Percentiles rank a stretch among this genome's conserved stretches.
Evolutionary conservation across 1,284 basidiomycete genomes (phyloP).

Genomic region (Stygiomarasmius scandens): DNA sequence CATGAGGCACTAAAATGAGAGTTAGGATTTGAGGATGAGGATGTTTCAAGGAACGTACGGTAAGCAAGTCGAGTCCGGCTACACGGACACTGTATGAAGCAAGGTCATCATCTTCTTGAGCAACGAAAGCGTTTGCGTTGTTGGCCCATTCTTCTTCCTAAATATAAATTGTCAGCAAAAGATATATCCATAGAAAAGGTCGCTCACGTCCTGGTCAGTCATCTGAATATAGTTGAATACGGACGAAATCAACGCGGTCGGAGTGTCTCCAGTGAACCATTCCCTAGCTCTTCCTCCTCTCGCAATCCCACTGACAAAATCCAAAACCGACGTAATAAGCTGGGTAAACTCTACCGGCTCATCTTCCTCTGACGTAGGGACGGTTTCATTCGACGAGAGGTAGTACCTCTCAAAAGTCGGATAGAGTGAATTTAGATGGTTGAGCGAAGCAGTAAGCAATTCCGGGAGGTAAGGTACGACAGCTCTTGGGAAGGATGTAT

Average conservation of each 20-base stretch:
- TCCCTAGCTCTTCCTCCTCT: slow-evolving; percentile 64
- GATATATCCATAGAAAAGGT: background rate
- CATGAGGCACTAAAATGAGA: slow-evolving; percentile 63
- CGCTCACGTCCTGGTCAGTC: slow-evolving; percentile 82
- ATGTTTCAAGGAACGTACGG: too few species aligned
- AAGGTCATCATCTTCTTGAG: slow-evolving; percentile 93
- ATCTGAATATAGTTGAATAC: slow-evolving; percentile 84
- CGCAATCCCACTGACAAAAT: slow-evolving; percentile 72
- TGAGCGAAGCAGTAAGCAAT: slow-evolving; percentile 63
- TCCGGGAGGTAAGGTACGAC: slow-evolving; percentile 63
- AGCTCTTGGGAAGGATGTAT: slow-evolving; percentile 75
- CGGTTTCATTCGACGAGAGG: slow-evolving; percentile 56
- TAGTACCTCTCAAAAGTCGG: slow-evolving; percentile 73
- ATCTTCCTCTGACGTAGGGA: slow-evolving; percentile 72
- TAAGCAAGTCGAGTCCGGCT: slow-evolving; percentile 83
- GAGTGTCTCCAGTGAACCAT: slow-evolving; percentile 60
- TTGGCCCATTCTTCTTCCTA: slow-evolving; percentile 91
- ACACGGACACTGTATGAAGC: slow-evolving; percentile 82
- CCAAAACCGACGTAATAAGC: slow-evolving; percentile 78
- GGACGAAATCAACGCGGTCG: slow-evolving; percentile 58
- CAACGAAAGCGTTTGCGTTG: slow-evolving; percentile 90
- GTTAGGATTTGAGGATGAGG: too few species aligned
- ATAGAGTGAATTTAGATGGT: slow-evolving; percentile 68
- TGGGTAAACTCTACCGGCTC: slow-evolving; percentile 78
- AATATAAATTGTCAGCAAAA: background rate